Conservation (phyloP, 805 yeast genomes). For the Debaryomyces prosopidis region DNA sequence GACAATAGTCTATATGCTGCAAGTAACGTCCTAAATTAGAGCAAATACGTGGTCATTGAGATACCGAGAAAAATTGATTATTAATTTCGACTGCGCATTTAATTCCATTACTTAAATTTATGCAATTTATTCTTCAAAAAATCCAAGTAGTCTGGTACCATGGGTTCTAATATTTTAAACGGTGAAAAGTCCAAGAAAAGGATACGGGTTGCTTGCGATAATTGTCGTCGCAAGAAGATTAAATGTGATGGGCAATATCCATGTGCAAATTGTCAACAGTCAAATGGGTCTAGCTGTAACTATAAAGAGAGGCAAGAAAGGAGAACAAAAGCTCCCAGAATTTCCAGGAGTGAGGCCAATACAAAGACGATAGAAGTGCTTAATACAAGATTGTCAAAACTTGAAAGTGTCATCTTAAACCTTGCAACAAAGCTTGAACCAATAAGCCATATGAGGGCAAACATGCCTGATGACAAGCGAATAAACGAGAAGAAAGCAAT, state of each 20-base stretch:
- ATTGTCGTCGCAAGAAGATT: conserved; percentile 49
- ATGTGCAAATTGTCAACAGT: conserved; percentile 39
- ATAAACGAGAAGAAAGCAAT: neutral
- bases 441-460: neutral
- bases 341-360: conserved; percentile 1
- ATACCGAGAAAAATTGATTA: too few species aligned
- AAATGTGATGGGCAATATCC: conserved; percentile 50
- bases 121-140: too few species aligned
- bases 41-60: too few species aligned
- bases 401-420: conserved; percentile 21
- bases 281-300: neutral
- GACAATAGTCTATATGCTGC: too few species aligned
- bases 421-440: conserved; percentile 21
- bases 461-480: neutral
- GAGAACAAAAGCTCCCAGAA: neutral
- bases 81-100: too few species aligned
- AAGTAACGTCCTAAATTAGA: too few species aligned
- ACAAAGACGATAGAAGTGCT: conserved; percentile 14
- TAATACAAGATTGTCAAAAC: conserved; percentile 18
- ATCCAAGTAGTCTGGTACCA: neutral
- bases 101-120: too few species aligned
- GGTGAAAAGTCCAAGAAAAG: conserved; percentile 3
- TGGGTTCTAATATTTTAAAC: neutral
- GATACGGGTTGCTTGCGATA: conserved; percentile 43
- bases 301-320: conserved; percentile 5